These are phyloP conservation scores for Penicillium taxi DNA, from an alignment of 495 filamentous ascomycete genomes.

Conservation along the genomic window DNA sequence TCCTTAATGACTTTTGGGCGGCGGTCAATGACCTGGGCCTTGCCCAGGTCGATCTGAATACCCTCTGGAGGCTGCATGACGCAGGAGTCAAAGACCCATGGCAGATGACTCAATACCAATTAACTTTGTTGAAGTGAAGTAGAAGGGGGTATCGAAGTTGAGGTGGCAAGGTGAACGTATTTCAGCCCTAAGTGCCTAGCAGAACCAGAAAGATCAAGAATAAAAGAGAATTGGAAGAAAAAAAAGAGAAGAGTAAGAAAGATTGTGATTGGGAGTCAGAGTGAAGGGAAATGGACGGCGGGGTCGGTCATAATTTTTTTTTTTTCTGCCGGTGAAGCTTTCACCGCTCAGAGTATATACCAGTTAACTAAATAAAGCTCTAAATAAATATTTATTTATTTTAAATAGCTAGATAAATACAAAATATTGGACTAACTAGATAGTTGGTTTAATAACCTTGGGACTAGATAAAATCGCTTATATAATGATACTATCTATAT, in stretches of 20 bases:
- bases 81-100: slow-evolving; percentile 37
- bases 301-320: slow-evolving; percentile 30
- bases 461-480: background rate
- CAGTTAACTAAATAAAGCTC: too few relatives aligned
- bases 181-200: background rate
- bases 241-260: background rate
- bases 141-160: background rate
- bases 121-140: background rate
- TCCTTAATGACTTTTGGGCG: slow-evolving; percentile 85
- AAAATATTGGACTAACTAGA: too few relatives aligned
- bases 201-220: background rate
- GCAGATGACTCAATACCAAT: slow-evolving; percentile 23
- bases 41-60: slow-evolving; percentile 50
- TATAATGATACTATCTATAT: background rate
- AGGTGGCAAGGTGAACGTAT: background rate
- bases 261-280: slow-evolving; percentile 6
- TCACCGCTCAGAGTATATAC: slow-evolving; percentile 6
- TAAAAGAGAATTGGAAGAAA: background rate
- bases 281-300: slow-evolving; percentile 14
- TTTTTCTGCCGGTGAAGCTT: slow-evolving; percentile 21
- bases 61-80: slow-evolving; percentile 44
- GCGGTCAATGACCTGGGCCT: slow-evolving; percentile 83
- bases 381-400: too few relatives aligned
- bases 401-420: too few relatives aligned
- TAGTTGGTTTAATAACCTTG: too few relatives aligned